Conservation (phyloP, 2,329 filamentous ascomycete genomes). For the Beauveria scarabaeidicola region DNA sequence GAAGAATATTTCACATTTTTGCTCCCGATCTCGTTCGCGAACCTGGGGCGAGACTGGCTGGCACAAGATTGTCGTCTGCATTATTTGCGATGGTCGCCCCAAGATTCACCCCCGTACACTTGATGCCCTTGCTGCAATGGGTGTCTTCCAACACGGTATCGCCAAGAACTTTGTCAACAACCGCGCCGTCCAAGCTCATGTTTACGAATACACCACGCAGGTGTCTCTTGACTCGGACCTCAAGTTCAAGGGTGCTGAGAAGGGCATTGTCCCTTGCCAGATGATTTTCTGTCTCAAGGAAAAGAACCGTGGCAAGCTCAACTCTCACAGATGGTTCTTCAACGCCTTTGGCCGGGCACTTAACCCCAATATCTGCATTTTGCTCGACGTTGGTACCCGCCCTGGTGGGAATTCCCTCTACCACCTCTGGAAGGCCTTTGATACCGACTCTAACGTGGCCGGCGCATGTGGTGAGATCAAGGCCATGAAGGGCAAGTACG, state of each 20-base stretch:
- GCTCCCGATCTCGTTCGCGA: constrained; percentile 79
- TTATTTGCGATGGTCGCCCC: constrained; percentile 87
- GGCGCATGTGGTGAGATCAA: constrained; percentile 97
- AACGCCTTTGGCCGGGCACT: constrained; percentile 91
- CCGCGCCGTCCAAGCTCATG: constrained; percentile 87
- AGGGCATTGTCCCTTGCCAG: constrained; percentile 95
- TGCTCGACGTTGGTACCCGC: constrained; percentile 92
- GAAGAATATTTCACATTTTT: constrained; percentile 97
- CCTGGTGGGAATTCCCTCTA: constrained; percentile 88
- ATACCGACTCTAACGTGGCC: constrained; percentile 93
- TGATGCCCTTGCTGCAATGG: constrained; percentile 91
- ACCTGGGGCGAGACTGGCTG: constrained; percentile 96
- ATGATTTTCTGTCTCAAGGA: constrained; percentile 99
- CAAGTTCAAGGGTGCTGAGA: constrained; percentile 98
- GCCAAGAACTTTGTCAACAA: constrained; percentile 98
- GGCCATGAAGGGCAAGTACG: constrained; percentile 84
- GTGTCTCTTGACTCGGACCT: constrained; percentile 91
- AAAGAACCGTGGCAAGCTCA: constrained; percentile 94
- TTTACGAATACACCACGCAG: constrained; percentile 98
- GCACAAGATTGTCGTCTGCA: constrained; percentile 98
- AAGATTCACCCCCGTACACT: constrained; percentile 87
- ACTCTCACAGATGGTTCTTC: constrained; percentile 98
- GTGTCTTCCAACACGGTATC: constrained; percentile 95
- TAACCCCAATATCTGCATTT: constrained; percentile 92
- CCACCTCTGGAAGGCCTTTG: constrained; percentile 97